A percentile compares a stretch with the other conserved stretches of the same genome.
phyloP scores from a whole-genome alignment of 2,329 filamentous ascomycete species.

The Fusarium pilosicola region DNA sequence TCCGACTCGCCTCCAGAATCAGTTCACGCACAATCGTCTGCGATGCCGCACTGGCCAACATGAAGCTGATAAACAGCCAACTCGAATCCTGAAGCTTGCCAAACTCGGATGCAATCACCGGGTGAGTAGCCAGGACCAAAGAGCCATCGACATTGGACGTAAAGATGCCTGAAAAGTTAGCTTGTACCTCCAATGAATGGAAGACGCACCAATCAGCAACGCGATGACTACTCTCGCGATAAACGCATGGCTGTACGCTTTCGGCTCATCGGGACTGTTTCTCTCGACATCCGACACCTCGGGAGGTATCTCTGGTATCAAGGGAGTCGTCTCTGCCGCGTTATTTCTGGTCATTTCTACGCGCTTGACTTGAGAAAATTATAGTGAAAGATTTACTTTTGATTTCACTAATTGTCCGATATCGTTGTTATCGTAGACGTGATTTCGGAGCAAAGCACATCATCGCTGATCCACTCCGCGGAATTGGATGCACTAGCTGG shows the following conservation, averaged over 20 bases:
- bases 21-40: slow-evolving; percentile 33
- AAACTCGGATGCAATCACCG: slow-evolving; percentile 70
- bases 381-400: background rate
- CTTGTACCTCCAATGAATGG: rapidly evolving
- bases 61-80: slow-evolving; percentile 48
- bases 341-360: background rate
- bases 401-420: background rate
- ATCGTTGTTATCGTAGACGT: background rate
- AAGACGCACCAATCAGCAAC: background rate
- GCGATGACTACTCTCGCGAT: background rate
- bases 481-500: background rate
- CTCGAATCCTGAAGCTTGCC: slow-evolving; percentile 64
- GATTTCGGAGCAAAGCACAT: background rate
- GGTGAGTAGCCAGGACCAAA: slow-evolving; percentile 73
- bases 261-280: background rate
- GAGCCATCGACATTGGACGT: slow-evolving; percentile 72
- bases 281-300: background rate
- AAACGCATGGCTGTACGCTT: background rate
- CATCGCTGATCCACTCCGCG: background rate
- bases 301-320: background rate
- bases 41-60: slow-evolving; percentile 45
- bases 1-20: rapidly evolving
- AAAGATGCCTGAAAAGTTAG: slow-evolving; percentile 55
- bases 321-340: background rate
- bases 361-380: rapidly evolving